Conservation (phyloP, 2,329 filamentous ascomycete genomes). For the Cladosporium sp. region DNA sequence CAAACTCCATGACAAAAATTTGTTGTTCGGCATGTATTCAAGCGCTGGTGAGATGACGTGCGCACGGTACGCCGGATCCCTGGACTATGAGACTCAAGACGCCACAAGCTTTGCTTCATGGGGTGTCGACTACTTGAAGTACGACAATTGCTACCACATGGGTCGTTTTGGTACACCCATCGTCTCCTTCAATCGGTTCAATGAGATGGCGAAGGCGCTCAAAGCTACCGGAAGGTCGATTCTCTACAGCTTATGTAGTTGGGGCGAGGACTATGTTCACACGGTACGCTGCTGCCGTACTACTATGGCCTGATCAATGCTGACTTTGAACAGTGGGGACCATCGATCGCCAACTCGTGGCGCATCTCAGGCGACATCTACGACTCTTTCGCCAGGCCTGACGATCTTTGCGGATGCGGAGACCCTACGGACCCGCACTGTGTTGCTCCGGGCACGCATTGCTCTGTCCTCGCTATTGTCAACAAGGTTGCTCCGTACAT, state of each 20-base stretch:
- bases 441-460: conserved; percentile 44
- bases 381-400: conserved; percentile 43
- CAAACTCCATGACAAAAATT: conserved; percentile 42
- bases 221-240: conserved; percentile 44
- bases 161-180: conserved; percentile 47
- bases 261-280: conserved; percentile 43
- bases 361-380: conserved; percentile 46
- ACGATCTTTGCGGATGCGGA: conserved; percentile 39
- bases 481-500: conserved; percentile 44
- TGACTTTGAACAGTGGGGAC: conserved; percentile 43
- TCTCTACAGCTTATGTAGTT: conserved; percentile 48
- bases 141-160: conserved; percentile 54
- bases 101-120: conserved; percentile 50
- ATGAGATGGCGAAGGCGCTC: conserved; percentile 45
- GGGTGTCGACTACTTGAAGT: conserved; percentile 50
- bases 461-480: conserved; percentile 48
- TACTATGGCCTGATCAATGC: not conserved
- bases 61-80: conserved; percentile 38
- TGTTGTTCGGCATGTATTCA: conserved; percentile 53
- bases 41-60: conserved; percentile 44
- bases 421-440: conserved; percentile 39
- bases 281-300: not conserved
- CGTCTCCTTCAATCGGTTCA: conserved; percentile 45
- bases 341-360: conserved; percentile 45
- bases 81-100: conserved; percentile 51